Evolutionary conservation across 441 rosid species (phyloP), one percentile per base, ranked within the genome.

Genomic region (Adansonia rubrostipa): DNA sequence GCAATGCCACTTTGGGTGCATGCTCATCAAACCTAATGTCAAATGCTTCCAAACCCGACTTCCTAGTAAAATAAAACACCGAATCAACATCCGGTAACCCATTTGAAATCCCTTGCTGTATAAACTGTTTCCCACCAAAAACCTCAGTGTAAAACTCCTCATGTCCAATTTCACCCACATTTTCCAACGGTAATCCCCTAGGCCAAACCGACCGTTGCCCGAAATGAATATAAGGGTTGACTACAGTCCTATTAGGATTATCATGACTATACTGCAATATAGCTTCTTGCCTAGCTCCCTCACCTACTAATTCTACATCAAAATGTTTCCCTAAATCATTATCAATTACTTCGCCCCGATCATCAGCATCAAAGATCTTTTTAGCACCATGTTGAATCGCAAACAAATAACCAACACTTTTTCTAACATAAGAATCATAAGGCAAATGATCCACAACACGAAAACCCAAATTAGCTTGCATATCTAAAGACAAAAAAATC

Each of bases 151-250:
- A 92, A 75, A 82, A 94, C 81, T 89, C 95, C 73, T 94, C 98
- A 47, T 92, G 96, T 19, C 85, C 90, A 54, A 94, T 86, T 78
- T 90, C 96, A 48, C 97, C 96, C 9, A 94, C 97, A 80, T 91
- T 89, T 80, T 92, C 97, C 80, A 92, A 84, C 19, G 98, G 98
- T 85, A 94, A 88, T 56, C 98, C 98, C 82, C 97, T 86, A 71
- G 97, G 97, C 98, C 98, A 94, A 82, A 94, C 92, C 0, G 98
- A 92, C 74, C 97, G 84, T 84, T 95, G 98, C 9, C 97, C 98
- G 5, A 95, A 95, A 84, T 95, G 98, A 69, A 93, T 85, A 24
- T 92, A 95, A 11, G 98, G 98, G 77, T 93, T 95, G 24, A 91
- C 91, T 53, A 95, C 88, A 77, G 87, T 90, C 82, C 94, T 83